phyloP scores from a whole-genome alignment of 495 filamentous ascomycete genomes.

The Lasiosphaeris hirsuta region DNA sequence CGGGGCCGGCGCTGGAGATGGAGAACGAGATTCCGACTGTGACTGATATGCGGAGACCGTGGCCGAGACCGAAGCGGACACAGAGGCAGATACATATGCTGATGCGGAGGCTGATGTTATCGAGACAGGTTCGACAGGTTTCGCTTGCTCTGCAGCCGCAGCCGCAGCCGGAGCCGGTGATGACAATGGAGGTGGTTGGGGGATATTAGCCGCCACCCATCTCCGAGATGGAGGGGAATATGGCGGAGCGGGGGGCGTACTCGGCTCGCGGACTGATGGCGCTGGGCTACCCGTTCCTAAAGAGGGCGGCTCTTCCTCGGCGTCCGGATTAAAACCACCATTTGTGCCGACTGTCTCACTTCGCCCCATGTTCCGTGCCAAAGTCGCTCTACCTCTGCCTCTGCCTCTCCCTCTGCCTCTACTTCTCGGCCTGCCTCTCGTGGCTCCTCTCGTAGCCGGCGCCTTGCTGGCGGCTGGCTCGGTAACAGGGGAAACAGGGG shows the following conservation, averaged over 20 bases:
- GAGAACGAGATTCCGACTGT: neutral
- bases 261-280: neutral
- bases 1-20: constrained; percentile 6
- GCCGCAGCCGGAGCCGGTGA: neutral
- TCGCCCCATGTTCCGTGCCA: constrained; percentile 4
- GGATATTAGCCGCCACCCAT: neutral
- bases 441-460: neutral
- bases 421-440: neutral
- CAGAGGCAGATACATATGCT: neutral
- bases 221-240: neutral
- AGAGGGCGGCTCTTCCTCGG: constrained; percentile 20
- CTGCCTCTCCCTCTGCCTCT: constrained; percentile 2
- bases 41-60: no score
- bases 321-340: constrained; percentile 33
- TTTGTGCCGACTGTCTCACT: constrained; percentile 19
- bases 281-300: neutral
- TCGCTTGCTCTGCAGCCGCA: neutral
- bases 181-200: neutral
- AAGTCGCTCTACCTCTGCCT: constrained; percentile 5
- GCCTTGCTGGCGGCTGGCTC: constrained; percentile 1
- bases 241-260: neutral
- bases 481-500: neutral
- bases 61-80: neutral
- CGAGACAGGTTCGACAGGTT: neutral
- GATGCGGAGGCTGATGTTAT: constrained; percentile 9